Percentiles rank a stretch among this genome's conserved stretches.
phyloP scores from a whole-genome alignment of 495 filamentous ascomycete species.

The Xylaria palmicola region DNA sequence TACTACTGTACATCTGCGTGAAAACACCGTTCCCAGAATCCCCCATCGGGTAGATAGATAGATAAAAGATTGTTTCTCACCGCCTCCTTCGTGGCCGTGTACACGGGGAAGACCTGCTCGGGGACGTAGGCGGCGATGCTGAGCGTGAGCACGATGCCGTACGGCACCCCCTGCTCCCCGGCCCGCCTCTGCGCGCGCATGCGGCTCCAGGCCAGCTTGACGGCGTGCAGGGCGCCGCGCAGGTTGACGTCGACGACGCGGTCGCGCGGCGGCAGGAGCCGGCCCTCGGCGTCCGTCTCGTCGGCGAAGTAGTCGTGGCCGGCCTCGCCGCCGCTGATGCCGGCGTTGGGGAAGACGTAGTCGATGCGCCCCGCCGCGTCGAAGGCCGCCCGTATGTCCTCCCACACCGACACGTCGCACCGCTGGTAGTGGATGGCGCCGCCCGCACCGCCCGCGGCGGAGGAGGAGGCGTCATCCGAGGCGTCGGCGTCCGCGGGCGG shows the following conservation, averaged over 20 bases:
- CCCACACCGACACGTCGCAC: constrained; percentile 23
- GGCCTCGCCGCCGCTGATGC: constrained; percentile 21
- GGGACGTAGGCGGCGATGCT: constrained; percentile 35
- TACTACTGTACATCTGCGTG: no score
- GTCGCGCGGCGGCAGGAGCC: background rate
- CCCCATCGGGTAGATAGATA: no score
- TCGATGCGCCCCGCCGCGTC: constrained; percentile 20
- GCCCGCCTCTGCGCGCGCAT: constrained; percentile 15
- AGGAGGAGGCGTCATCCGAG: background rate
- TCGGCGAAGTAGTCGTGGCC: background rate
- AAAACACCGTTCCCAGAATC: no score
- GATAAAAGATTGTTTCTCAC: no score
- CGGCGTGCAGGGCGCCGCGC: constrained; percentile 22
- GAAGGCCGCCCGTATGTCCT: constrained; percentile 18
- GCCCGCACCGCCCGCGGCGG: background rate
- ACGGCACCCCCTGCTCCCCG: background rate
- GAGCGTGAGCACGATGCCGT: constrained; percentile 33
- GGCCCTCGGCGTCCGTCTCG: background rate
- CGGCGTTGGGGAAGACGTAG: constrained; percentile 31
- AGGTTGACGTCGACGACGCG: constrained; percentile 32
- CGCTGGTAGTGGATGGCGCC: constrained; percentile 1
- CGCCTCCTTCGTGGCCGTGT: constrained; percentile 16
- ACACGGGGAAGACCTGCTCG: constrained; percentile 30
- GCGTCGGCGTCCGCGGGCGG: background rate
- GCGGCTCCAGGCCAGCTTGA: constrained; percentile 27